Evolutionary conservation across 1,139 yeast genomes (phyloP), one percentile per base, ranked within the genome.

Genomic region (Kazachstania sp.): DNA sequence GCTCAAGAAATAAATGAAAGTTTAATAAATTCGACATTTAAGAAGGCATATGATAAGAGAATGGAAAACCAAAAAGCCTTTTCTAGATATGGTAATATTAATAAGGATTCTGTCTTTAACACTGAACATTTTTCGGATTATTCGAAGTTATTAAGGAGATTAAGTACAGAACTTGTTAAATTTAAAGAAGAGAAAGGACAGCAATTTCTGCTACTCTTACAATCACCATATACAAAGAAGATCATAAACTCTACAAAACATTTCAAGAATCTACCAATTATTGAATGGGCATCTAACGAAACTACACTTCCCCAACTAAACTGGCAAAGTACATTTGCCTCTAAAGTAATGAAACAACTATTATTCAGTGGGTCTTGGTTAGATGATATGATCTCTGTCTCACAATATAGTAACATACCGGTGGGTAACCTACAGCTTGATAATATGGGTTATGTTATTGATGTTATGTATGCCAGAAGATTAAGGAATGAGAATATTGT

Each of bases 381-480:
- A 28, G 71, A 74, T 35, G 83, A 84, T 57, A 70, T 88, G 64
- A 73, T 81, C 35, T 70, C 78, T 0, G 66, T 87, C 47, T 74
- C 97, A 0, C 74, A 76, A 49, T 86, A 84, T 59, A 79, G 94
- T 39, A 81, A 83, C 47, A 76, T 92, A 43, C 98, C 99, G 1
- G 63, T 92, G 39, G 87, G 97, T 63, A 92, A 92, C 60, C 67
- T 92, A 54, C 82, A 80, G 51, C 73, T 81, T 18, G 94, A 86
- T 50, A 86, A 86, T 55, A 73, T 83, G 63, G 83, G 86, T 0
- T 86, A 79, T 57, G 69, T 88, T 57, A 84, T 92, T 53, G 99
- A 92, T 67, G 75, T 92, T 39, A 81, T 81, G 49, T 92, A 86
- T 65, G 95, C 97, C 0, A 74, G 98, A 59, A 75, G 82, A 48